These are phyloP conservation scores for Gossypium ekmanianum DNA, from an alignment of 345 rosid species.

Conservation along the genomic window DNA sequence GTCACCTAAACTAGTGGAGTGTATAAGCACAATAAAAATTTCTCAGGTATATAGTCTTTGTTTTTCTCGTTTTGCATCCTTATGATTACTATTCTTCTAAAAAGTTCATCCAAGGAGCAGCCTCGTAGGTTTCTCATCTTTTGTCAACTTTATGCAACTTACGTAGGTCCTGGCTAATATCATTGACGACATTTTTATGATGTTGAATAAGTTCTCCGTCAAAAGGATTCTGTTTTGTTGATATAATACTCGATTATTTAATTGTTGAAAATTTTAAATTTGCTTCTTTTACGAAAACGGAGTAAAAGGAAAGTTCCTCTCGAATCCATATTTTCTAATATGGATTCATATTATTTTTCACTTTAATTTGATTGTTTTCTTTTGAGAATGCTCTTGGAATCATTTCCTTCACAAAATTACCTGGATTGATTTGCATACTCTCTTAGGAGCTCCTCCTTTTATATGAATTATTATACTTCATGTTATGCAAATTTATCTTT, in stretches of 20 bases:
- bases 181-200: background rate
- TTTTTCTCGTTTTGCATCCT: background rate
- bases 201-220: background rate
- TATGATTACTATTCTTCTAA: background rate
- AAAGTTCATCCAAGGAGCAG: background rate
- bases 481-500: background rate
- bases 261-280: no score
- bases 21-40: slow-evolving; percentile 74
- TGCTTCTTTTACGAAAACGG: no score
- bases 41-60: slow-evolving; percentile 60
- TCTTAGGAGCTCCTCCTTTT: background rate
- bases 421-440: background rate
- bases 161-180: background rate
- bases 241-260: background rate
- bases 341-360: background rate
- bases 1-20: slow-evolving; percentile 57
- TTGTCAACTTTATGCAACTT: background rate
- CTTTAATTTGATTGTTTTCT: background rate
- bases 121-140: background rate
- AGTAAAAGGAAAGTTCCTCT: no score
- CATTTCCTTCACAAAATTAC: no score
- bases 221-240: background rate
- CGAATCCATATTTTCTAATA: no score
- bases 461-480: background rate
- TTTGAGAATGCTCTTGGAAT: no score